Percentiles rank a stretch among this genome's conserved stretches.
Evolutionary conservation across 139 green algal genomes (phyloP).

Genomic region (Yamagishiella unicocca): DNA sequence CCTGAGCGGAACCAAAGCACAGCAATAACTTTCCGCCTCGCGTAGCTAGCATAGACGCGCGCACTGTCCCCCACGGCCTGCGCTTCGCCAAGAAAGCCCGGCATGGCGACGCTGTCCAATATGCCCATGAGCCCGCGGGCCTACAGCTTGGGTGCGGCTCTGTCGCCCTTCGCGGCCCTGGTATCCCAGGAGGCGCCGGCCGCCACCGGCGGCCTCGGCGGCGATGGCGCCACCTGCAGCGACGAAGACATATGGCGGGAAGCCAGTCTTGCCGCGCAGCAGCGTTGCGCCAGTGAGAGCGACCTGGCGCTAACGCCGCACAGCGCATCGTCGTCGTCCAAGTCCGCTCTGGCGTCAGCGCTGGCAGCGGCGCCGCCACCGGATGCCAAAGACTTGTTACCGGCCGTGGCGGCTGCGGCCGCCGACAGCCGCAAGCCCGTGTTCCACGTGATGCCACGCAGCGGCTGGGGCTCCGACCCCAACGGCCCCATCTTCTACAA

Average conservation of each 20-base stretch:
- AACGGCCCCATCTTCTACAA: constrained; percentile 75
- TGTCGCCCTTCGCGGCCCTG: constrained; percentile 6
- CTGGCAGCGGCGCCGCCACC: background rate
- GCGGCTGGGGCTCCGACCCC: constrained; percentile 82
- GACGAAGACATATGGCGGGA: background rate
- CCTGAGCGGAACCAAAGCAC: no score
- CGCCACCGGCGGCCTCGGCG: background rate
- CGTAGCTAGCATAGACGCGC: no score
- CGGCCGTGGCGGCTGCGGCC: background rate
- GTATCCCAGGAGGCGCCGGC: background rate
- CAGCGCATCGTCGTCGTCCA: background rate
- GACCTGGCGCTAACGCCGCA: background rate
- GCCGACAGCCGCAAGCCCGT: constrained; percentile 58
- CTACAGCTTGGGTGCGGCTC: background rate
- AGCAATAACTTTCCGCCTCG: no score
- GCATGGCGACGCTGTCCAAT: background rate
- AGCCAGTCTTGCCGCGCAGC: background rate
- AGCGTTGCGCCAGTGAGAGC: constrained; percentile 1
- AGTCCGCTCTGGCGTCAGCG: background rate
- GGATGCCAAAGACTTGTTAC: no score
- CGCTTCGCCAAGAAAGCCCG: background rate
- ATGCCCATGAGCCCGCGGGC: no score
- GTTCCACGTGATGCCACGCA: constrained; percentile 70
- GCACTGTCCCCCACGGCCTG: no score
- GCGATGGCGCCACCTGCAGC: background rate